Base-by-base conservation (phyloP, 768 basidiomycete genomes). In the Psilocybe tampanensis region DNA sequence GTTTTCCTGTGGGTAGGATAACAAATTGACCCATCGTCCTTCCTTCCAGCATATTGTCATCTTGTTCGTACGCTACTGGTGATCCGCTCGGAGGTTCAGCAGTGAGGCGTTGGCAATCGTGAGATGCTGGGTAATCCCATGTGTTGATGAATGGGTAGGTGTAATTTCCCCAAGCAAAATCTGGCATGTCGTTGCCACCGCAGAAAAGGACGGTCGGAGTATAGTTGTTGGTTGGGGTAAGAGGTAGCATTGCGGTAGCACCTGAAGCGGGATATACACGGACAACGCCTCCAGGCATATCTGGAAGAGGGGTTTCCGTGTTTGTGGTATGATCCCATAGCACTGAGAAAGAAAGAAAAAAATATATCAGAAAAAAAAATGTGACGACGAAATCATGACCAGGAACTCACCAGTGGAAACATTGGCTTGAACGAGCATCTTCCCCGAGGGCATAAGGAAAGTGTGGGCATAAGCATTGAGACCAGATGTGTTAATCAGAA, bases 1-100 rank as follows among this genome's bases (percentile, higher is more conserved):
- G 57, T 39, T 84, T 89, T 9, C 88, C 89, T 45, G 91, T 85
- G 0, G 94, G 86, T 8, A 97, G 86, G 39, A 81, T 81, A 72
- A 95, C 86, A 70, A 96, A 94, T 68, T 94, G 91, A n/a, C 95
- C 93, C 95, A 98, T 98, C 23, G 90, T 92, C 21, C 94, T 83
- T 0, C 85, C 83, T 55, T 86, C 79, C 8, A 84, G 75, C 80
- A 95, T 85, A 60, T 84, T 72, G 58, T 95, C 94, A 59, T 94
- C 93, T 62, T 89, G 78, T 13, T 77, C 73, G 68, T 92, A 93
- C 0, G 64, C 72, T 0, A 85, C 78, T 0, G 77, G 33, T 1
- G 87, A 84, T 2, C 88, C 88, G 55, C 88, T 87, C 1, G 67
- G 65, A 34, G 91, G 92, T 68, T 96, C 94, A 1, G 96, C 94